Evolutionary conservation across 768 basidiomycete species (phyloP).

Genomic region (Agrocybe pediades): DNA sequence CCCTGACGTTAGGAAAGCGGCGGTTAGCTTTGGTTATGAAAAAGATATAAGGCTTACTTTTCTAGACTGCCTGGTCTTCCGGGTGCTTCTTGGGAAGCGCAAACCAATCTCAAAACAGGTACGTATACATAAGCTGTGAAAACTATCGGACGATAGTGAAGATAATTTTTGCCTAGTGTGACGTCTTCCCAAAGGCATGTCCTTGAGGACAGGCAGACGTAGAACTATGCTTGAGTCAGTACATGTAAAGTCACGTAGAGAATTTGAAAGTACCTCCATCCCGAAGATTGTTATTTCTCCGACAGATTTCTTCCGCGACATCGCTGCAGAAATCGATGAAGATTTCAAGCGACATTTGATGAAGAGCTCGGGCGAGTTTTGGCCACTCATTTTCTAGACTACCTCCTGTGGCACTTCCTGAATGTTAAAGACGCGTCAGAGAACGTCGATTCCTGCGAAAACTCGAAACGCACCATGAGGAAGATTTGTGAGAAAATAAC

Average conservation of each 20-base stretch:
- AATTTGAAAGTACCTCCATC: constrained; percentile 7
- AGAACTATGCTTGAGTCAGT: neutral
- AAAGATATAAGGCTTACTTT: neutral
- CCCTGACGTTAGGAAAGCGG: neutral
- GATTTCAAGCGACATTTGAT: constrained; percentile 6
- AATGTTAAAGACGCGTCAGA: neutral
- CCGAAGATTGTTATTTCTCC: constrained; percentile 14
- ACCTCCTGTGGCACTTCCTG: neutral
- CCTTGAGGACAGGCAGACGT: constrained; percentile 1
- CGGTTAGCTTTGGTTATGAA: neutral
- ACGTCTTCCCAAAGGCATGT: constrained; percentile 11
- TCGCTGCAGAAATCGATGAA: constrained; percentile 14
- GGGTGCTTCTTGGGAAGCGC: neutral
- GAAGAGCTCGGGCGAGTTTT: constrained; percentile 9
- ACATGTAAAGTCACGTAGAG: neutral
- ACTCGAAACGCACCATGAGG: neutral
- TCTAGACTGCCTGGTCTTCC: neutral
- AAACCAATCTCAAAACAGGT: constrained; percentile 11
- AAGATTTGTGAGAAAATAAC: constrained; percentile 11
- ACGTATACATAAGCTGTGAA: constrained; percentile 8
- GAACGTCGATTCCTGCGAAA: neutral
- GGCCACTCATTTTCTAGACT: constrained; percentile 6
- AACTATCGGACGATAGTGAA: neutral
- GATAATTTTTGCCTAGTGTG: constrained; percentile 12
- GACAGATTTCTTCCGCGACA: constrained; percentile 13